phyloP scores from a whole-genome alignment of 2,329 filamentous ascomycete genomes.

The Trichoderma breve region DNA sequence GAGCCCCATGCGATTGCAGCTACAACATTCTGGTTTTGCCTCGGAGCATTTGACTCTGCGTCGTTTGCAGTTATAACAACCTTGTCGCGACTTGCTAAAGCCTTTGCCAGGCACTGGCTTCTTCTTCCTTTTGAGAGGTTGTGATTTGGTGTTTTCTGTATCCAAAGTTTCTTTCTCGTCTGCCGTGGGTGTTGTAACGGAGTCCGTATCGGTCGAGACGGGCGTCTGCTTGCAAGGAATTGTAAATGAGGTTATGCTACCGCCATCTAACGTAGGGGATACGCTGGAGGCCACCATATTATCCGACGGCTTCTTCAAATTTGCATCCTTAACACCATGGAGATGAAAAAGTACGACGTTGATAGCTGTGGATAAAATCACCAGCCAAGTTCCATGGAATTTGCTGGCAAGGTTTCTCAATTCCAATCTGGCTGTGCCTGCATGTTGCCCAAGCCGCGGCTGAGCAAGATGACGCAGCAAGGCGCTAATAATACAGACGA shows the following conservation, averaged over 20 bases:
- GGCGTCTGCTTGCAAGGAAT: not conserved
- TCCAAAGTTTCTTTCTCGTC: not conserved
- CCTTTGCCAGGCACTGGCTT: constrained; percentile 35
- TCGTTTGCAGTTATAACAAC: constrained; percentile 35
- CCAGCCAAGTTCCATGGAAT: not conserved
- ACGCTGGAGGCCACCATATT: not conserved
- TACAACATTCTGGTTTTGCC: constrained; percentile 34
- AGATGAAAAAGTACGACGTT: not conserved
- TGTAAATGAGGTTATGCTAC: not conserved
- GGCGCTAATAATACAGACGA: not conserved
- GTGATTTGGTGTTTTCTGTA: not conserved
- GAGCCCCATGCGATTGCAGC: constrained; percentile 38
- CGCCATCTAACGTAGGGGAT: not conserved
- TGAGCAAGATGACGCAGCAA: not conserved
- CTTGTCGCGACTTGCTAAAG: constrained; percentile 23
- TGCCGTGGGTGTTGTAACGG: not conserved
- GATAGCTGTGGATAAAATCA: not conserved
- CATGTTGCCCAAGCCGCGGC: not conserved
- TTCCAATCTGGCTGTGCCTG: not conserved
- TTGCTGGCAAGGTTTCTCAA: not conserved
- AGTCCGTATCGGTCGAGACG: not conserved
- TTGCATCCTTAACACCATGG: not conserved
- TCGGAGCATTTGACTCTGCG: constrained; percentile 48
- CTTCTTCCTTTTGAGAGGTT: not conserved
- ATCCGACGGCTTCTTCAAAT: not conserved